Conservation (phyloP, 768 basidiomycete genomes). For the Amanita molliuscula region DNA sequence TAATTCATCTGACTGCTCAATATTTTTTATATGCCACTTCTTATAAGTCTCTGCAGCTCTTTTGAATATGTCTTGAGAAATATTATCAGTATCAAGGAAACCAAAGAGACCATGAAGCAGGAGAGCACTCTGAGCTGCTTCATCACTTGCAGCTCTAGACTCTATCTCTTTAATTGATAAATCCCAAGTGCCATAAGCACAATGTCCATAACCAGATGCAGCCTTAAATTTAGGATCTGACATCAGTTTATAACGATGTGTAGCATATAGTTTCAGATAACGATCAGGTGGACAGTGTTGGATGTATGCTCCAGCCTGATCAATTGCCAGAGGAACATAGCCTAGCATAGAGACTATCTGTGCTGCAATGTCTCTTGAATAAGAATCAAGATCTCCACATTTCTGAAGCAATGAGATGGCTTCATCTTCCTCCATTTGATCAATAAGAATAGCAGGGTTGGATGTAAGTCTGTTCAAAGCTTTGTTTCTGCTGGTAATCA, state of each 20-base stretch:
- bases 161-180: too few species aligned
- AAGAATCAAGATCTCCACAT: slow-evolving; percentile 2
- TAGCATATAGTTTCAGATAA: slow-evolving; percentile 8
- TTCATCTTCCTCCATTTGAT: slow-evolving; percentile 11
- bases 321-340: slow-evolving; percentile 9
- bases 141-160: not conserved
- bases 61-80: slow-evolving; percentile 9
- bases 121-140: slow-evolving; percentile 10
- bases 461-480: slow-evolving; percentile 4
- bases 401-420: slow-evolving; percentile 10
- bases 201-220: slow-evolving; percentile 10
- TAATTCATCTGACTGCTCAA: not conserved
- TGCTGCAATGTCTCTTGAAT: slow-evolving; percentile 1
- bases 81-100: slow-evolving; percentile 11
- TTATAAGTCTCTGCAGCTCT: slow-evolving; percentile 5
- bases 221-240: slow-evolving; percentile 5
- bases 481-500: slow-evolving; percentile 12
- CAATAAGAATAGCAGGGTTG: slow-evolving; percentile 3
- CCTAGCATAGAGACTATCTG: not conserved
- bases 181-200: slow-evolving; percentile 14
- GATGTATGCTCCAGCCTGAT: slow-evolving; percentile 12
- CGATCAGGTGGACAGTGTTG: slow-evolving; percentile 6
- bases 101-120: slow-evolving; percentile 10
- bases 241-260: slow-evolving; percentile 6
- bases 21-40: not conserved